Evolutionary conservation across 345 rosid species (phyloP).

Genomic region (Euphorbia tirucalli): DNA sequence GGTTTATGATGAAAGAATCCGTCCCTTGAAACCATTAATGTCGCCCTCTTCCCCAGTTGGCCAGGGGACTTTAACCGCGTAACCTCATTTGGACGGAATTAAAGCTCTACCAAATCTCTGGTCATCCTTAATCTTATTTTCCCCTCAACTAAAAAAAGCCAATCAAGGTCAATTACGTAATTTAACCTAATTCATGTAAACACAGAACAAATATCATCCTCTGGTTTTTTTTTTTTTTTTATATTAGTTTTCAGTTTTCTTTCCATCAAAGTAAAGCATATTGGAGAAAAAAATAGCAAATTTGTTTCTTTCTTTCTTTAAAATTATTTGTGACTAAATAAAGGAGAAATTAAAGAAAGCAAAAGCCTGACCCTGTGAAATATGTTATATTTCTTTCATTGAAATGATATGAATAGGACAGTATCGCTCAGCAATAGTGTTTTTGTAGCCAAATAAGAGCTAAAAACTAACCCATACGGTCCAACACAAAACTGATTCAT

Average conservation of each 20-base stretch:
- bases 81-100: constrained; percentile 7
- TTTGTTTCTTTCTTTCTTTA: no score
- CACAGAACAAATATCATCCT: neutral
- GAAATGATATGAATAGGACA: constrained; percentile 7
- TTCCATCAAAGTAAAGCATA: no score
- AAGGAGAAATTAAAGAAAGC: no score
- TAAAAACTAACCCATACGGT: constrained; percentile 1
- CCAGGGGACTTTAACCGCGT: neutral
- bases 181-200: neutral
- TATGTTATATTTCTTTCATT: constrained; percentile 7
- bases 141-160: neutral
- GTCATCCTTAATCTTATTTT: neutral
- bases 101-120: neutral
- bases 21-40: neutral
- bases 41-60: neutral
- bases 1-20: neutral
- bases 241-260: neutral
- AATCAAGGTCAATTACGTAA: neutral
- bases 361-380: constrained; percentile 23
- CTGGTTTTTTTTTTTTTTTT: no score
- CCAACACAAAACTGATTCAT: neutral
- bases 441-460: constrained; percentile 20
- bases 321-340: no score
- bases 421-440: constrained; percentile 38
- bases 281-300: no score